Conservation (phyloP, 108 stramenopile species). For the Hondaea fermentalgiana region DNA sequence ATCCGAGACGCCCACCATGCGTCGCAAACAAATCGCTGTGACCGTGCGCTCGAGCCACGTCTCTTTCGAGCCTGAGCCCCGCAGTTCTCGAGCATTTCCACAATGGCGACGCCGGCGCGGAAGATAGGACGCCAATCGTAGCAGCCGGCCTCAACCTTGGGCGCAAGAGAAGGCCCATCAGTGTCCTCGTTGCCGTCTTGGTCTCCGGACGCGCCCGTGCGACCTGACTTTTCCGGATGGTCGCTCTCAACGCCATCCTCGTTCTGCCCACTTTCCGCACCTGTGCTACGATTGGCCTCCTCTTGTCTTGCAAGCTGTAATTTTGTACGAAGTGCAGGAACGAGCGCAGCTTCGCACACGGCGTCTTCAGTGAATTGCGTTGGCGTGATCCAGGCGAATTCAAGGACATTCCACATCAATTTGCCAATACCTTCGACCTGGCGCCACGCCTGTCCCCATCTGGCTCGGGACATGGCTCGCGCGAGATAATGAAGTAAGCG, state of each 20-base stretch:
- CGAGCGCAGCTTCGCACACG: background rate
- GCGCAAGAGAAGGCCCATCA: background rate
- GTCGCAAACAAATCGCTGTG: background rate
- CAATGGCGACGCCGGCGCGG: background rate
- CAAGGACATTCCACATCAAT: background rate
- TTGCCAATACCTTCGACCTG: background rate
- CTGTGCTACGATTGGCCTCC: background rate
- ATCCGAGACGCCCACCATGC: background rate
- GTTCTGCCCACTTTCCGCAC: too few species aligned
- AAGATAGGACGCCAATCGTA: slow-evolving; percentile 6
- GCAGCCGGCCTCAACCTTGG: background rate
- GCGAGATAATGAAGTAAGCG: background rate
- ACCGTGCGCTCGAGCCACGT: background rate
- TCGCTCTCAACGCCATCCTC: too few species aligned
- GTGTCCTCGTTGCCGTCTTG: too few species aligned
- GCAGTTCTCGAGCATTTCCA: background rate
- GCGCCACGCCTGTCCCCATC: background rate
- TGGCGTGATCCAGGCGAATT: background rate
- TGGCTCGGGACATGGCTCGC: background rate
- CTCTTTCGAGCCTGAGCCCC: background rate
- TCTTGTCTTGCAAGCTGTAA: background rate
- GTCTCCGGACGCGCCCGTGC: too few species aligned
- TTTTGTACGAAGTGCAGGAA: background rate
- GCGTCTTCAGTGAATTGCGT: background rate
- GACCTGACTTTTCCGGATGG: too few species aligned